Base-by-base conservation (phyloP, 768 basidiomycete genomes). In the Hygrophorus russula region DNA sequence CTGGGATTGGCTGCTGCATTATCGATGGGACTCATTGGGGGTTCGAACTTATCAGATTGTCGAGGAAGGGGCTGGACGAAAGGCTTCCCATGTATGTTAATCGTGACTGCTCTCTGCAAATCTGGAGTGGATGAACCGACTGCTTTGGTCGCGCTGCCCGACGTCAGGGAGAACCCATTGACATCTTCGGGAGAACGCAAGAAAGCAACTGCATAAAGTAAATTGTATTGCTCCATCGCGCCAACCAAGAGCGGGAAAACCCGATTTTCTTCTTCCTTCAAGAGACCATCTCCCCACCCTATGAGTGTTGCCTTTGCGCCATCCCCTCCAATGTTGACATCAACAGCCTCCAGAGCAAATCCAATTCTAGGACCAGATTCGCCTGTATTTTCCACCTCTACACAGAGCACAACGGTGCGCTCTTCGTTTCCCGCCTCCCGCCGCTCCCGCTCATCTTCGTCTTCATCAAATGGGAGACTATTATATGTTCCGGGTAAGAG, bases 191-290 rank as follows among this genome's bases (percentile, higher is more conserved):
- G 76, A 6, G 78, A 70, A 17, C 70, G 72, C 50, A 86, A 66
- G 56, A 92, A 87, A 9, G 80, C 77, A n/a, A 96, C 87, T 1
- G 84, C 82, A 51, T 93, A 93, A 12, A 96, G 72, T 19, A 96
- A 68, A 55, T 93, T 94, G 54, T 79, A 86, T 60, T 94, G 91
- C 31, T 89, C 88, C 54, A 71, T 65, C 1, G 80, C 68, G 1
- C 73, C 71, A n/a, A 94, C 69, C 9, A 55, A 67, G 14, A 92
- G 65, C 7, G 90, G 92, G 56, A 92, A 92, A 3, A 75, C 64
- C 13, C 52, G 58, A 19, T 68, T 62, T 39, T 65, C 65, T 4
- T 57, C 59, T 17, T 60, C 57, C 33, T 56, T 53, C 49, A 53
- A 68, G 28, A 76, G 74, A 11, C 69, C 72, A 1, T 79, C 77